Evolutionary conservation across 805 yeast genomes (phyloP).

Genomic region (Sugiyamaella americana): DNA sequence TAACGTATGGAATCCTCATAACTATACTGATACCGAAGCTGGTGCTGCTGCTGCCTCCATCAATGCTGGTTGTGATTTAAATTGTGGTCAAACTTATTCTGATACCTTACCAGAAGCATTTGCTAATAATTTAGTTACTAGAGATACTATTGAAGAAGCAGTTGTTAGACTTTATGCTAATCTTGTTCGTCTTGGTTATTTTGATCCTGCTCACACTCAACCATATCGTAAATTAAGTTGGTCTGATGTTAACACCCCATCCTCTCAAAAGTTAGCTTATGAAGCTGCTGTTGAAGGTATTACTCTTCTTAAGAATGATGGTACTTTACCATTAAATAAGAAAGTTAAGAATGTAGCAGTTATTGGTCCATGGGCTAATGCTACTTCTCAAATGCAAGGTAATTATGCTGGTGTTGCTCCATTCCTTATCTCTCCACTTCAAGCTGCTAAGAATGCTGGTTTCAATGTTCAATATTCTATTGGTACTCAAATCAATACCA

Average conservation of each 20-base stretch:
- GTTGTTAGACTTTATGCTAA: constrained; percentile 11
- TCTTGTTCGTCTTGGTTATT: constrained; percentile 12
- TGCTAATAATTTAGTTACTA: constrained; percentile 6
- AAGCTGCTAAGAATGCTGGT: constrained; percentile 9
- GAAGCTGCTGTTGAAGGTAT: constrained; percentile 13
- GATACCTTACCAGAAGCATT: constrained; percentile 5
- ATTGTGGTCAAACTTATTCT: constrained; percentile 9
- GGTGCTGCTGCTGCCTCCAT: constrained; percentile 14
- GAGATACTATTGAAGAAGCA: constrained; percentile 5
- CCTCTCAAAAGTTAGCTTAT: constrained; percentile 9
- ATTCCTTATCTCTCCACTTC: constrained; percentile 8
- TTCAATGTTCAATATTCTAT: constrained; percentile 3
- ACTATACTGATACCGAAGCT: constrained; percentile 3
- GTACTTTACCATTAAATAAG: constrained; percentile 7
- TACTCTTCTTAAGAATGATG: constrained; percentile 12
- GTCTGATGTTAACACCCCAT: constrained; percentile 9
- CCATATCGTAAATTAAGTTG: constrained; percentile 9
- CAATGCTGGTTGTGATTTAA: constrained; percentile 13
- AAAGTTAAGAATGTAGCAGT: constrained; percentile 8
- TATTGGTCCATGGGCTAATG: constrained; percentile 14
- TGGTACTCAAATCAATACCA: constrained; percentile 7
- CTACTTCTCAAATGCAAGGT: constrained; percentile 10
- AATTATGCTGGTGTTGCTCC: constrained; percentile 12
- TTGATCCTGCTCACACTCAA: constrained; percentile 7
- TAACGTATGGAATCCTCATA: constrained; percentile 11